A percentile compares a stretch with the other conserved stretches of the same genome.
These are phyloP conservation scores for Rhizophora apiculata DNA, from an alignment of 345 rosid species.

Conservation along the genomic window DNA sequence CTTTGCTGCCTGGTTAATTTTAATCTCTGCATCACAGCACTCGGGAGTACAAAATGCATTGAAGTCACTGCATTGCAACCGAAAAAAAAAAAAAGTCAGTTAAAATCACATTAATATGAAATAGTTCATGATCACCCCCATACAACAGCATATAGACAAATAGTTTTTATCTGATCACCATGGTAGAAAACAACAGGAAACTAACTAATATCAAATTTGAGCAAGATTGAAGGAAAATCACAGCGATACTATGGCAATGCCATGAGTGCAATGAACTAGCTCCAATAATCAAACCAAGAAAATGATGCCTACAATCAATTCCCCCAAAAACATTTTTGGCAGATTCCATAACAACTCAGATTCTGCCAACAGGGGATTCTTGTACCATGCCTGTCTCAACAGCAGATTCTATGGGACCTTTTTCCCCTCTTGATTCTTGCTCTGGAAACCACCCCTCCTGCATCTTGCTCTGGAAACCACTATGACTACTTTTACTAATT, in stretches of 20 bases:
- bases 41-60: conserved; percentile 33
- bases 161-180: background rate
- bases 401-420: background rate
- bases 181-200: background rate
- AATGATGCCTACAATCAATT: no score
- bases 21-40: conserved; percentile 27
- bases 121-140: background rate
- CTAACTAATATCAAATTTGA: no score
- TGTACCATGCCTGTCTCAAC: no score
- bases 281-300: no score
- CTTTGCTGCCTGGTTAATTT: conserved; percentile 17
- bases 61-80: conserved; percentile 24
- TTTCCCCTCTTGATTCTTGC: background rate
- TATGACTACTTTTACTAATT: no score
- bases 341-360: no score
- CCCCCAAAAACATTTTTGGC: no score
- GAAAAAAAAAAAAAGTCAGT: background rate
- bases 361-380: no score
- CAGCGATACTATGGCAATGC: no score
- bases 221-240: no score
- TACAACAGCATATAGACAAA: background rate
- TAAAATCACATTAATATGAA: background rate
- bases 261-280: no score
- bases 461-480: background rate
- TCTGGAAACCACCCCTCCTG: no score